Evolutionary conservation across 805 yeast genomes (phyloP).

Genomic region (Sungouiozyma ichnusensis): DNA sequence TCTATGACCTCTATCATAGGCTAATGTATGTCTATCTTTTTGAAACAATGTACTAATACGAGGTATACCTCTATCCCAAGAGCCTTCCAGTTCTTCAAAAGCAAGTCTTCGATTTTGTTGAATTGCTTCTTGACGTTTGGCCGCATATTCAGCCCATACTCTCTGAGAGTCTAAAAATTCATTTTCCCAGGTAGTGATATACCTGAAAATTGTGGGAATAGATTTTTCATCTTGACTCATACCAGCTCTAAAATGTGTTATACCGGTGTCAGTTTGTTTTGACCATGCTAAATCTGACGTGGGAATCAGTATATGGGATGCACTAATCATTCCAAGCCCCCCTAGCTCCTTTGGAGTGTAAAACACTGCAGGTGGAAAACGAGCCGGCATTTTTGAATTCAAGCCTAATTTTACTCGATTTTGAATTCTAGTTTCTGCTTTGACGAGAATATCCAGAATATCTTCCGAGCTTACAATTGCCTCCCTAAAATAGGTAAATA

Average conservation of each 20-base stretch:
- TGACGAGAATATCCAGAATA: slow-evolving; percentile 71
- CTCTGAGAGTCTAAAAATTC: slow-evolving; percentile 89
- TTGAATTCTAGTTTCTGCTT: slow-evolving; percentile 87
- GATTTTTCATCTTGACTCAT: slow-evolving; percentile 71
- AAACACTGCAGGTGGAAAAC: slow-evolving; percentile 98
- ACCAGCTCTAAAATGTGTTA: slow-evolving; percentile 89
- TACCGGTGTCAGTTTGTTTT: slow-evolving; percentile 86
- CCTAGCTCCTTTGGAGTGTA: slow-evolving; percentile 97
- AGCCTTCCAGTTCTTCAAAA: slow-evolving; percentile 85
- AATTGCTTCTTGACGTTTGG: slow-evolving; percentile 76
- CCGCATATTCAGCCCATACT: slow-evolving; percentile 96
- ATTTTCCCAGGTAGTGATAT: slow-evolving; percentile 92
- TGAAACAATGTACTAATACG: slow-evolving; percentile 91
- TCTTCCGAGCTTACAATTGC: slow-evolving; percentile 79
- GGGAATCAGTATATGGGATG: slow-evolving; percentile 91
- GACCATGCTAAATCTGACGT: slow-evolving; percentile 89
- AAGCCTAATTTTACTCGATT: slow-evolving; percentile 89
- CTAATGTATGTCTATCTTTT: slow-evolving; percentile 87
- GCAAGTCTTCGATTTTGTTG: slow-evolving; percentile 79
- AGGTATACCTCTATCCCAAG: slow-evolving; percentile 96
- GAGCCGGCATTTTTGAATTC: slow-evolving; percentile 95
- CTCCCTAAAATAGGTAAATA: slow-evolving; percentile 86
- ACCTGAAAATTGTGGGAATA: slow-evolving; percentile 89
- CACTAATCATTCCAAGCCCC: slow-evolving; percentile 95
- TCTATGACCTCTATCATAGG: slow-evolving; percentile 90